phyloP scores from a whole-genome alignment of 192 early-diverging fungal species.

The Coemansia sp. region DNA sequence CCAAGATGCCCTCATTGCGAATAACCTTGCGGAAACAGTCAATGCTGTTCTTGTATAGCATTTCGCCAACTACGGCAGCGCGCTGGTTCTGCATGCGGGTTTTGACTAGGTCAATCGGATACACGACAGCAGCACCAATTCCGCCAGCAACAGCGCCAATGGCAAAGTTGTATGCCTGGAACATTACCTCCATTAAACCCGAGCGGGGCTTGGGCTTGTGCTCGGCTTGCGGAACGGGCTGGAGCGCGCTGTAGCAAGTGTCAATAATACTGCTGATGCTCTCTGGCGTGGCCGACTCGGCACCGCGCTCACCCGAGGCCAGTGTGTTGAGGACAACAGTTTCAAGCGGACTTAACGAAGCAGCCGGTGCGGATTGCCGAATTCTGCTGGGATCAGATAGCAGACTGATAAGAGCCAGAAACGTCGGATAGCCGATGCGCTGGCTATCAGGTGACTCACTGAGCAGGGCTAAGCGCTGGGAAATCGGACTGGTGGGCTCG shows the following conservation, averaged over 20 bases:
- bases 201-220: constrained; percentile 3
- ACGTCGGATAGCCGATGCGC: constrained; percentile 57
- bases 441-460: constrained; percentile 20
- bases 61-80: constrained; percentile 82
- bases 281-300: constrained; percentile 23
- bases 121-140: constrained; percentile 91
- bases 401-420: constrained; percentile 51
- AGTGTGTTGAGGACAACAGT: constrained; percentile 48
- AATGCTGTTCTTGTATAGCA: constrained; percentile 90
- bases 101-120: constrained; percentile 98
- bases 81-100: constrained; percentile 99
- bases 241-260: constrained; percentile 29
- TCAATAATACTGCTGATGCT: constrained; percentile 20
- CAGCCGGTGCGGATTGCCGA: constrained; percentile 36
- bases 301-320: constrained; percentile 25
- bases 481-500: constrained; percentile 19
- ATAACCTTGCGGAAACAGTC: constrained; percentile 97
- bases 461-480: constrained; percentile 39
- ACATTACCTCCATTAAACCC: constrained; percentile 49
- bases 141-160: constrained; percentile 90
- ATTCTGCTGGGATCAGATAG: constrained; percentile 44
- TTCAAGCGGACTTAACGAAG: constrained; percentile 52
- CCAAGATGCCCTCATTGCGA: constrained; percentile 84
- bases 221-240: constrained; percentile 15
- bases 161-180: constrained; percentile 71